These are phyloP conservation scores for Fibroporia radiculosa DNA, from an alignment of 768 basidiomycete species.

Conservation along the genomic window DNA sequence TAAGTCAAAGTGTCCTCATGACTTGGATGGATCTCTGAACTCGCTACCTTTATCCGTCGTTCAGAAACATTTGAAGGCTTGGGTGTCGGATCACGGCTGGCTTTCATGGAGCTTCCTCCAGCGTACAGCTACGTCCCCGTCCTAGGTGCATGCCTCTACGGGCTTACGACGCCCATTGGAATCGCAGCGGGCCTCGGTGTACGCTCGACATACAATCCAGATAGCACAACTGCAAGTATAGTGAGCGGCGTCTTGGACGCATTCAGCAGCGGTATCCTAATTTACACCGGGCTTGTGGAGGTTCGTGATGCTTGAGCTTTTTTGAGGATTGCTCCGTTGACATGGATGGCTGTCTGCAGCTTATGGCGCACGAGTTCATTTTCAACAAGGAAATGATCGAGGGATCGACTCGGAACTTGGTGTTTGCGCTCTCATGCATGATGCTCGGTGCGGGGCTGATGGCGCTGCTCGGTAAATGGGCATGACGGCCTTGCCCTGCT, in stretches of 20 bases:
- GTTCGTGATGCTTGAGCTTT: slow-evolving; percentile 23
- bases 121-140: slow-evolving; percentile 51
- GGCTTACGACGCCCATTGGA: slow-evolving; percentile 74
- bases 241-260: slow-evolving; percentile 84
- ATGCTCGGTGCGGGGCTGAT: slow-evolving; percentile 80
- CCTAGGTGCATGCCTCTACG: slow-evolving; percentile 56
- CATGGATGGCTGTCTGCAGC: neutral
- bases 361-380: slow-evolving; percentile 86
- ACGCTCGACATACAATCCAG: slow-evolving; percentile 74
- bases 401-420: slow-evolving; percentile 54
- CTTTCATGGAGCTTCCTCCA: slow-evolving; percentile 56
- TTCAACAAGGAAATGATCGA: slow-evolving; percentile 83
- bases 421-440: slow-evolving; percentile 73
- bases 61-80: slow-evolving; percentile 91
- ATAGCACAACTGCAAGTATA: slow-evolving; percentile 64
- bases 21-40: neutral
- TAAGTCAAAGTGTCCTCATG: slow-evolving; percentile 33
- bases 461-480: slow-evolving; percentile 88
- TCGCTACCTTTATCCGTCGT: neutral
- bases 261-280: slow-evolving; percentile 77
- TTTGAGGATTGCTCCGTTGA: neutral
- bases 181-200: slow-evolving; percentile 80
- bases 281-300: slow-evolving; percentile 86
- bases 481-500: no score
- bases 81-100: slow-evolving; percentile 85